phyloP scores from a whole-genome alignment of 768 basidiomycete species.

The Coprinopsis strossmayeri region DNA sequence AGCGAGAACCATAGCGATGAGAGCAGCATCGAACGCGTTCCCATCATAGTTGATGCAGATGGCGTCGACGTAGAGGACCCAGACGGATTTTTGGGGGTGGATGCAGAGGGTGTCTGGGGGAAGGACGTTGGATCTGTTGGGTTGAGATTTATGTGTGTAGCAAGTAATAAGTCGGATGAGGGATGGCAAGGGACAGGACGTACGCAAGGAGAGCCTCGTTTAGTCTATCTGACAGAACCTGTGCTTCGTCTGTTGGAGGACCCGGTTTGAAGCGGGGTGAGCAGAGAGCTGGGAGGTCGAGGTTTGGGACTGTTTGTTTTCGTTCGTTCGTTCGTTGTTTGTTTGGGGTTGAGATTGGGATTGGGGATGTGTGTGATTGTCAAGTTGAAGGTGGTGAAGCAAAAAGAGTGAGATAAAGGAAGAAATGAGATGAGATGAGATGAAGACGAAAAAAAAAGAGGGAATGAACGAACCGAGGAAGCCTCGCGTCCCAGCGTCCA shows the following conservation, averaged over 20 bases:
- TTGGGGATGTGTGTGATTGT: too few species aligned
- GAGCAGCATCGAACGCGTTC: constrained; percentile 86
- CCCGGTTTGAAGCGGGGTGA: constrained; percentile 94
- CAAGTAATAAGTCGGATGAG: neutral
- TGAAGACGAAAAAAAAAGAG: neutral
- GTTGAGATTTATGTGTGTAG: neutral
- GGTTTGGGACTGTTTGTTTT: constrained; percentile 69
- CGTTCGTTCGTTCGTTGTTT: too few species aligned
- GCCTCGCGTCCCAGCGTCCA: constrained; percentile 67
- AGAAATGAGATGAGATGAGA: neutral
- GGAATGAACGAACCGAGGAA: constrained; percentile 61
- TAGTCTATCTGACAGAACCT: constrained; percentile 79
- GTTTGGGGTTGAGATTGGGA: too few species aligned
- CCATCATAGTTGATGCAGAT: constrained; percentile 98
- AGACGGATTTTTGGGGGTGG: constrained; percentile 70
- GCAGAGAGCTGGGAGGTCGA: constrained; percentile 91
- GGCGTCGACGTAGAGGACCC: constrained; percentile 93
- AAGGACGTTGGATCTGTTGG: constrained; percentile 55
- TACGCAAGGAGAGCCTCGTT: constrained; percentile 74
- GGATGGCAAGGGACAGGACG: constrained; percentile 20
- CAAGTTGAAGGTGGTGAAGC: neutral
- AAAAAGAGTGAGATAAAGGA: neutral
- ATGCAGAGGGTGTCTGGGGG: constrained; percentile 72
- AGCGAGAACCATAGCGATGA: constrained; percentile 84
- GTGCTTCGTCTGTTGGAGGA: constrained; percentile 91